Evolutionary conservation across 176 grass and related monocot species (phyloP).

Genomic region (Avena atlantica): DNA sequence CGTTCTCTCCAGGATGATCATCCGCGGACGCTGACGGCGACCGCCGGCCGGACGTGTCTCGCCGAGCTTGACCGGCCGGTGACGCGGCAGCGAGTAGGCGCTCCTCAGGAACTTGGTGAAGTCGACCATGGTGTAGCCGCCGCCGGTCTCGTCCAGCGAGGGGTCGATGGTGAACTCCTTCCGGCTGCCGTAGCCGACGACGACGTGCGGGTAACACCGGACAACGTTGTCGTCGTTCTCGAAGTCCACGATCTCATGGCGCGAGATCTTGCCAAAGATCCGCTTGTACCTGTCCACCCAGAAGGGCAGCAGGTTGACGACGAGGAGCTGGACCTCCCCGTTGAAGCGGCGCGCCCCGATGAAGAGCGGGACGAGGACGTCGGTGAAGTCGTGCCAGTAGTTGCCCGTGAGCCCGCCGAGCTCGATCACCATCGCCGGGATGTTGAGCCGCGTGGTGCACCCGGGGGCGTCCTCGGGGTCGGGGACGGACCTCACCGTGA

Average conservation of each 20-base stretch:
- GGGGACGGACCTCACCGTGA: slow-evolving; percentile 47
- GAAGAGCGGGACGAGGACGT: slow-evolving; percentile 68
- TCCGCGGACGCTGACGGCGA: slow-evolving; percentile 19
- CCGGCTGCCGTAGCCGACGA: slow-evolving; percentile 60
- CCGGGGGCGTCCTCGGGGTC: slow-evolving; percentile 27
- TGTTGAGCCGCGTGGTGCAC: slow-evolving; percentile 41
- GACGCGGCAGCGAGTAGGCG: slow-evolving; percentile 51
- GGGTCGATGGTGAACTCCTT: slow-evolving; percentile 77
- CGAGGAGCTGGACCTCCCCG: slow-evolving; percentile 58
- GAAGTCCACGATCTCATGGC: slow-evolving; percentile 63
- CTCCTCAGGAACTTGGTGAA: slow-evolving; percentile 61
- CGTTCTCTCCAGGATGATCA: slow-evolving; percentile 63
- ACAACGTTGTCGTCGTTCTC: slow-evolving; percentile 57
- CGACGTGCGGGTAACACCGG: slow-evolving; percentile 55
- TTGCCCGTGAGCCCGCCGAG: slow-evolving; percentile 69
- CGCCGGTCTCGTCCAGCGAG: slow-evolving; percentile 36
- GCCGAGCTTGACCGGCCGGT: slow-evolving; percentile 42
- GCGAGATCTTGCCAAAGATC: slow-evolving; percentile 55
- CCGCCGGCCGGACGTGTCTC: background rate
- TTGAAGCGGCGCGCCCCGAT: slow-evolving; percentile 56
- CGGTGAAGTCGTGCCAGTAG: slow-evolving; percentile 82
- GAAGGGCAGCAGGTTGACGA: slow-evolving; percentile 62
- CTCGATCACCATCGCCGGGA: slow-evolving; percentile 67
- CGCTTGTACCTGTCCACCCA: slow-evolving; percentile 54
- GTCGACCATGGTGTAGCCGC: slow-evolving; percentile 59